Conservation (phyloP, 495 filamentous ascomycete species). For the Lophium mytilinum region DNA sequence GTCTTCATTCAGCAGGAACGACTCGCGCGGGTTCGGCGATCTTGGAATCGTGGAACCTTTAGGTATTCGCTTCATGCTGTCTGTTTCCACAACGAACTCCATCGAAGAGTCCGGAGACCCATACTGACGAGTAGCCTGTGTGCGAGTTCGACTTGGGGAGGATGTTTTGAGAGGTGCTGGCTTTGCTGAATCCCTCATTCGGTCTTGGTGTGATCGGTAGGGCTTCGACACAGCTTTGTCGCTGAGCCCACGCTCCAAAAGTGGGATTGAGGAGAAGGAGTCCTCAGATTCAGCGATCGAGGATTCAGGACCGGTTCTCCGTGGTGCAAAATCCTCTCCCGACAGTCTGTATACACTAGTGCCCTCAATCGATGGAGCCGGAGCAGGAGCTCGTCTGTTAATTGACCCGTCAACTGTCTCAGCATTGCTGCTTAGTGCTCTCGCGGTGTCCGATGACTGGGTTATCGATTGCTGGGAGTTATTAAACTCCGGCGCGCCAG, state of each 20-base stretch:
- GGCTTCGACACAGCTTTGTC: constrained; percentile 39
- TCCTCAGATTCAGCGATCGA: constrained; percentile 42
- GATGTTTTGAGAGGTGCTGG: constrained; percentile 14
- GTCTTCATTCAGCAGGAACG: constrained; percentile 60
- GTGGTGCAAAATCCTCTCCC: constrained; percentile 10
- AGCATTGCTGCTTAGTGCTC: background rate
- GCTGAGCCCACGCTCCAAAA: constrained; percentile 65
- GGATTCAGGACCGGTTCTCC: background rate
- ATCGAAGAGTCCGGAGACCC: constrained; percentile 38
- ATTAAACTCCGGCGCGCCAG: constrained; percentile 1
- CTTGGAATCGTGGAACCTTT: constrained; percentile 39
- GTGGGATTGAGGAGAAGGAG: constrained; percentile 69
- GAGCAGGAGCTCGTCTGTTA: constrained; percentile 14
- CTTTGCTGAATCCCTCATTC: constrained; percentile 13
- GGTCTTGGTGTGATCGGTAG: constrained; percentile 18
- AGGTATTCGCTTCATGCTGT: constrained; percentile 48
- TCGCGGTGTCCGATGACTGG: constrained; percentile 1
- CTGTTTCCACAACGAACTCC: constrained; percentile 51
- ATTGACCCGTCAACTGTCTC: constrained; percentile 13
- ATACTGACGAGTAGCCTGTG: background rate
- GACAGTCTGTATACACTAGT: constrained; percentile 30
- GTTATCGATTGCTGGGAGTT: constrained; percentile 9
- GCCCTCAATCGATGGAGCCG: constrained; percentile 23
- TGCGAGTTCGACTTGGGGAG: background rate
- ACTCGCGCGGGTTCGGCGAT: constrained; percentile 35